Evolutionary conservation across 768 basidiomycete species (phyloP), one percentile per base, ranked within the genome.

Genomic region (Boletus reticulatus): DNA sequence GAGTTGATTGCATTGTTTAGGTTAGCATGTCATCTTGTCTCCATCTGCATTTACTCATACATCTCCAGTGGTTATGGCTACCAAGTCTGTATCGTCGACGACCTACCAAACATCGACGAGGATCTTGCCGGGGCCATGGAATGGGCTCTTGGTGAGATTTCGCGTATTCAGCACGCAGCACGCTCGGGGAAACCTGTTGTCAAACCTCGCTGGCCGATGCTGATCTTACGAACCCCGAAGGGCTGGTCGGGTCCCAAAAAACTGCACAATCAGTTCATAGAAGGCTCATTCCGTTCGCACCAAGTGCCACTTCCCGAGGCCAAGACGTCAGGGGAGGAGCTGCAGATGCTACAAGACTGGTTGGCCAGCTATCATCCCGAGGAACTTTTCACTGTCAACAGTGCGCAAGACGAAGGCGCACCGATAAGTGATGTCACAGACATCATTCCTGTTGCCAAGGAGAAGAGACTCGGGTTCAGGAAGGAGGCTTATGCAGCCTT

Each of bases 131-230:
- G 83, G 2, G 84, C 88, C 19, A 80, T 96, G 75, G 84, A 89
- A 52, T 95, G 92, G 89, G 89, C 89, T 1, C 67, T 88, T 12
- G 72, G 63, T 10, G 85, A 91, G 71, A 90, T 92, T 57, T 79
- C 76, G 62, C 84, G 78, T 60, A 95, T 95, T 48, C 93, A 97
- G 68, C 69, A 71, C 0, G 90, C 88, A 0, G 93, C 94, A 17
- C 84, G 94, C 44, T 76, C 73, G 12, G 89, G 89, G 3, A 80
- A 85, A 4, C 85, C 92, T 16, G 84, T 92, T 58, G 76, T 84
- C 49, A 94, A 94, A 75, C 94, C 94, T n/a, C 81, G 90, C 42
- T 95, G 91, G 91, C 94, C 94, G 4, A 80, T 94, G 67, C 75
- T 97, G 58, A 81, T 94, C 63, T 79, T 95, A 43, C 84, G 93